phyloP scores from a whole-genome alignment of 345 rosid genomes.

The Eucalyptus cladocalyx region DNA sequence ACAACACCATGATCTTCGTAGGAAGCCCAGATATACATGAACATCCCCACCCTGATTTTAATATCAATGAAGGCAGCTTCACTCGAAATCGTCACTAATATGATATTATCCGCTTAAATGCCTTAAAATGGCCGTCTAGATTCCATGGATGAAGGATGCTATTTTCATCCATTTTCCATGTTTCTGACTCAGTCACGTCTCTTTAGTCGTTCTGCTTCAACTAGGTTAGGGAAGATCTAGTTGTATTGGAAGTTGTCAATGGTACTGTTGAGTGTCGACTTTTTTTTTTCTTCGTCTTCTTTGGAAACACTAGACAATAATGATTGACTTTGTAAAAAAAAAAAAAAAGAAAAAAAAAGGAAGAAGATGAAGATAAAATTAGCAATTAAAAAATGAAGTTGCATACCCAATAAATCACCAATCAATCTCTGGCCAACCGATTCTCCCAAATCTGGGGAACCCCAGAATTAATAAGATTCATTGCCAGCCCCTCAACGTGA shows the following conservation, averaged over 20 bases:
- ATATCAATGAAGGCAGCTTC: background rate
- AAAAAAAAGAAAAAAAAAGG: background rate
- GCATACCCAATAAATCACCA: background rate
- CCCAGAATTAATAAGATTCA: background rate
- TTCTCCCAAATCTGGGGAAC: background rate
- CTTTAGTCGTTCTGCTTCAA: background rate
- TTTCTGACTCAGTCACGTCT: background rate
- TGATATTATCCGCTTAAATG: background rate
- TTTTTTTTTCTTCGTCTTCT: background rate
- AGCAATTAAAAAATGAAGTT: background rate
- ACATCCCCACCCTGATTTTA: background rate
- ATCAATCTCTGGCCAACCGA: background rate
- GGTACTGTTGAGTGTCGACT: background rate
- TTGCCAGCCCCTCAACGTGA: background rate
- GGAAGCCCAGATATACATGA: background rate
- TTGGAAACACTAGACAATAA: background rate
- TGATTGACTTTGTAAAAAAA: background rate
- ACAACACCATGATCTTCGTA: background rate
- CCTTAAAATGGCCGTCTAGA: background rate
- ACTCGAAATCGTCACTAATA: background rate
- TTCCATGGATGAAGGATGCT: background rate
- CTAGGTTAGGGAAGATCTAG: background rate
- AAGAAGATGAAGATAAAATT: background rate
- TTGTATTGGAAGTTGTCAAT: background rate
- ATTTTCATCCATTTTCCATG: background rate